Evolutionary conservation across 176 grass and related monocot genomes (phyloP), one percentile per base, ranked within the genome.

Genomic region (Typha latifolia): DNA sequence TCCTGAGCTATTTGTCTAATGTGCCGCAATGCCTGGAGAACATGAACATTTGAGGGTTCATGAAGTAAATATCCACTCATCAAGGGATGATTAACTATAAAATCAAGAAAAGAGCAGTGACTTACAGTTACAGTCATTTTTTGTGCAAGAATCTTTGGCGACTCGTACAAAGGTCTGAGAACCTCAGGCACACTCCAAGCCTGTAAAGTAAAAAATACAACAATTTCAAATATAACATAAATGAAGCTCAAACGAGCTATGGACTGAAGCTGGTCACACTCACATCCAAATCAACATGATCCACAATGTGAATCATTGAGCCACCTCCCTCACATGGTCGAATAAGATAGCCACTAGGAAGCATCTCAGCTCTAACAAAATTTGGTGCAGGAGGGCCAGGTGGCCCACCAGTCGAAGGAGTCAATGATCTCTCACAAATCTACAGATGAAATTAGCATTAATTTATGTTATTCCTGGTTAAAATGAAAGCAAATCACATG

Each of bases 271-370:
- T 9, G 37, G 37, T 9, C 5, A 43, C 1, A 43, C 95, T 90
- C 73, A 99, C 95, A 81, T 90, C 90, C 70, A 99, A 73, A 82
- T 99, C 89, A 68, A 99, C 74, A 87, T 99, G 95, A 85, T 99
- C 95, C 11, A 99, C 95, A 74, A 99, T 99, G 78, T 99, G 87
- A 71, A 99, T 99, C 89, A 99, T 99, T 18, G 95, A 99, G 49
- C 89, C 89, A 61, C 95, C 95, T 75, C 95, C 95, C 67, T 99
- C 95, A 2, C 95, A 99, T 18, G 95, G 95, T 24, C 95, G 81
- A 79, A 99, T 99, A 24, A 99, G 75, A 80, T 90, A 99, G 48
- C 95, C 89, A 79, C 95, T 94, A 11, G 95, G 84, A 43, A 99
- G 81, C 74, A 99, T 81, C 61, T 90, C 89, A 22, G 89, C 95